These are phyloP conservation scores for Aspergillus chevalieri DNA, from an alignment of 2,329 filamentous ascomycete species.

Conservation along the genomic window DNA sequence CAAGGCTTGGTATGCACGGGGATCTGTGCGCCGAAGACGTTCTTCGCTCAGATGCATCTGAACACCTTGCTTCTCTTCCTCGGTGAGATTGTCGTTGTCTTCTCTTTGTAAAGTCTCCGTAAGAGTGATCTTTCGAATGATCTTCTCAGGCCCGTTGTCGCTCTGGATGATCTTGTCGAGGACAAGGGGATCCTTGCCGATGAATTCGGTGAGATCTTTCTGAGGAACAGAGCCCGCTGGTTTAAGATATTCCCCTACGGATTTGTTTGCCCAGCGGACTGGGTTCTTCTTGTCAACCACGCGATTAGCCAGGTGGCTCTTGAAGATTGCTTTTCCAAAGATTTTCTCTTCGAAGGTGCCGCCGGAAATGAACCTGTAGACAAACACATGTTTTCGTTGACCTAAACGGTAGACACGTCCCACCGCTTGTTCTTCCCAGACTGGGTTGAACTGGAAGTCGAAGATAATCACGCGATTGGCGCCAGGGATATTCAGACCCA, in stretches of 20 bases:
- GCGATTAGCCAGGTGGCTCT: constrained; percentile 68
- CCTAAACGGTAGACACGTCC: constrained; percentile 81
- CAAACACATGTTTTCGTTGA: constrained; percentile 71
- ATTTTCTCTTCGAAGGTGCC: constrained; percentile 74
- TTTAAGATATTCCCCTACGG: constrained; percentile 52
- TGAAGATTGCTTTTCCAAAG: constrained; percentile 71
- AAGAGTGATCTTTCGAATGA: constrained; percentile 49
- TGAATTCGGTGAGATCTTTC: constrained; percentile 47
- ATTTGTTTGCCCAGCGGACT: constrained; percentile 57
- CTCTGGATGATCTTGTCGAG: constrained; percentile 49
- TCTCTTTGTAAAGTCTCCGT: constrained; percentile 70
- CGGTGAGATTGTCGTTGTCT: constrained; percentile 56
- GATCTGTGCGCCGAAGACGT: constrained; percentile 33
- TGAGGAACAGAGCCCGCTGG: constrained; percentile 49
- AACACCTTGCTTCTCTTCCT: constrained; percentile 55
- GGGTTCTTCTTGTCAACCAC: constrained; percentile 81
- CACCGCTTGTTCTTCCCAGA: constrained; percentile 77
- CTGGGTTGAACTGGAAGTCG: constrained; percentile 75
- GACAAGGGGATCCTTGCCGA: constrained; percentile 55
- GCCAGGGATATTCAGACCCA: constrained; percentile 75
- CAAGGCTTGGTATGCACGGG: constrained; percentile 23
- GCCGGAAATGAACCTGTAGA: constrained; percentile 73
- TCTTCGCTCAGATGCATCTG: constrained; percentile 40
- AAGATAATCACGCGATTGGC: constrained; percentile 84
- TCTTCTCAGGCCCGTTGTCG: constrained; percentile 11